Evolutionary conservation across 2,329 filamentous ascomycete species (phyloP), one percentile per base, ranked within the genome.

Genomic region (Talaromyces sp.): DNA sequence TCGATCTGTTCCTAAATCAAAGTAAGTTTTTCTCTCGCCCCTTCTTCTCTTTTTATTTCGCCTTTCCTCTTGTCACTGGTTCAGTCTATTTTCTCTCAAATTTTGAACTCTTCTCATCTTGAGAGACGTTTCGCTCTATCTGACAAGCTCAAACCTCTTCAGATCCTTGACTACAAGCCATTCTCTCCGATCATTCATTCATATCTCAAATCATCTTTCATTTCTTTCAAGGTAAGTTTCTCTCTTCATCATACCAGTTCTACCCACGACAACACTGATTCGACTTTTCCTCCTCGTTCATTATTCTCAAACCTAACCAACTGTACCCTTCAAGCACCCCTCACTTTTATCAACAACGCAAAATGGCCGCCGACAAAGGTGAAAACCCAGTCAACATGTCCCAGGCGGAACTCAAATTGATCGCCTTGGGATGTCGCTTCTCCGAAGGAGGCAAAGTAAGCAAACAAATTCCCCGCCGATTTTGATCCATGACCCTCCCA

Each of bases 361-460:
- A 56, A 56, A 59, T 59, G 56, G 19, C 56, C 24, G 39, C 13
- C 14, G 39, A 45, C 13, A 65, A 66, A 27, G 41, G 14, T 37
- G 60, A 67, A 14, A 19, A 47, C 1, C 3, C 41, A 10, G 35
- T 66, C 41, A 56, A 60, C 11, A 54, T 68, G 31, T 57, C 43
- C 24, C 33, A 57, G 8, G 33, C 58, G 7, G 66, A 68, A 39
- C 27, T 66, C 35, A 68, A 66, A 9, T 10, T 68, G 1, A 64
- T 68, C n/a, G 43, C 59, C 24, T 57, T 68, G 4, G 65, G 66
- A 10, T 49, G 56, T 9, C 41, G 63, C 16, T 68, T 45, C 27
- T 13, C 61, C 27, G 49, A 49, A 2, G 59, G 61, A 5, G 65
- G 56, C 10, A 68, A 67, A 62, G 66, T 68, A 33, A n/a, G 43